Conservation (phyloP, 306 rosid genomes). For the Quercus berberidifolia region DNA sequence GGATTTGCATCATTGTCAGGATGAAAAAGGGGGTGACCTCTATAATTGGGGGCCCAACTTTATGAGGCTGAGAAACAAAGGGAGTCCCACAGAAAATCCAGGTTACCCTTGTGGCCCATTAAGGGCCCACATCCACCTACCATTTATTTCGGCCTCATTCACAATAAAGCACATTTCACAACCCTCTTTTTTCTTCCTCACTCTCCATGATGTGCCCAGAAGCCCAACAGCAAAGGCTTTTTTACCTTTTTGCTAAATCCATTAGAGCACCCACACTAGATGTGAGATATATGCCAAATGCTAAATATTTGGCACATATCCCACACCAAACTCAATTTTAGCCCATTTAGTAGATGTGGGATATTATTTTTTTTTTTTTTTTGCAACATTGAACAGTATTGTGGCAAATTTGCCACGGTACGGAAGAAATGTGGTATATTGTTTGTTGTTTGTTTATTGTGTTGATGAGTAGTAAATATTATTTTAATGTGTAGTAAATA, state of each 20-base stretch:
- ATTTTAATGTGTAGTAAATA: too few species aligned
- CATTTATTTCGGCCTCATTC: background rate
- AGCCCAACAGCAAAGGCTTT: constrained; percentile 30
- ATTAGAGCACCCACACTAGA: too few species aligned
- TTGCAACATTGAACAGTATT: too few species aligned
- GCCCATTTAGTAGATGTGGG: too few species aligned
- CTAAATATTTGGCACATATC: too few species aligned
- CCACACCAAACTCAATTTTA: too few species aligned
- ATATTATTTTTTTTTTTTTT: too few species aligned
- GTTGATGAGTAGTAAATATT: too few species aligned
- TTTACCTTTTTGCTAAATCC: constrained; percentile 15
- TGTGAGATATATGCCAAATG: too few species aligned
- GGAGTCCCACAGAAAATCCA: constrained; percentile 23
- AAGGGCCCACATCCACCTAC: constrained; percentile 25
- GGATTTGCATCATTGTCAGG: constrained; percentile 5
- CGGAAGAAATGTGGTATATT: too few species aligned
- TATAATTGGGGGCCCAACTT: constrained; percentile 26
- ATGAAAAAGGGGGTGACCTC: constrained; percentile 15
- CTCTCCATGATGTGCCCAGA: constrained; percentile 26
- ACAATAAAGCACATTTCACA: background rate
- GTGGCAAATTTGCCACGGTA: too few species aligned
- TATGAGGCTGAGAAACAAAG: constrained; percentile 21
- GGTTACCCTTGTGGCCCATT: constrained; percentile 13
- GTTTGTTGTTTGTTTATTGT: too few species aligned
- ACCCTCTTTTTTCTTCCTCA: background rate